Percentiles rank a stretch among this genome's conserved stretches.
Evolutionary conservation across 768 basidiomycete species (phyloP).

Genomic region (Serendipita sp.): DNA sequence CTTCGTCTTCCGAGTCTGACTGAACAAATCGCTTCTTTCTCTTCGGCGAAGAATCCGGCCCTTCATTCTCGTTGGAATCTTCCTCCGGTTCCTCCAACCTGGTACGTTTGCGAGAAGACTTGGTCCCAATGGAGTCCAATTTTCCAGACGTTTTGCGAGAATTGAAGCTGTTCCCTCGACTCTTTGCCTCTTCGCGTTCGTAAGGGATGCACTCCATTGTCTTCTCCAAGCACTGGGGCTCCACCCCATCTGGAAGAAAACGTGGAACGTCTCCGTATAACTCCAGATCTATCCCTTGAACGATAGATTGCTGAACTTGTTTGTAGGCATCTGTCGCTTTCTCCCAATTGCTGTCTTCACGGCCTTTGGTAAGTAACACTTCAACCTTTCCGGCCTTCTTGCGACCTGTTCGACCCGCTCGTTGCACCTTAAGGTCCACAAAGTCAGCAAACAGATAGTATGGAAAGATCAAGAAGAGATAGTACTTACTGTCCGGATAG

Average conservation of each 20-base stretch:
- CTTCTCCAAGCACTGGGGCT: conserved; percentile 65
- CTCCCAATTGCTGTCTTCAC: conserved; percentile 83
- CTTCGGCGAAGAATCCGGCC: conserved; percentile 32
- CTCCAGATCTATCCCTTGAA: conserved; percentile 72
- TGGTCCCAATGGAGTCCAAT: conserved; percentile 11
- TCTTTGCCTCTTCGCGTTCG: conserved; percentile 35
- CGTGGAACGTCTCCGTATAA: conserved; percentile 86
- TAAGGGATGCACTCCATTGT: conserved; percentile 69
- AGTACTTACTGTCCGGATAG: conserved; percentile 76
- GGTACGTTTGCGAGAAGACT: conserved; percentile 29
- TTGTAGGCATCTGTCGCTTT: conserved; percentile 74
- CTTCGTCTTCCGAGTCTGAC: conserved; percentile 21
- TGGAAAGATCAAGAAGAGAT: neutral
- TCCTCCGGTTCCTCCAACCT: conserved; percentile 44
- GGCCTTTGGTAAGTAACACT: conserved; percentile 74
- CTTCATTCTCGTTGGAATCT: conserved; percentile 50
- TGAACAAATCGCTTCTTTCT: conserved; percentile 32
- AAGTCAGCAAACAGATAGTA: neutral
- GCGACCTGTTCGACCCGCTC: conserved; percentile 87
- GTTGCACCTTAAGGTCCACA: conserved; percentile 53
- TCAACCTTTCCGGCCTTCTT: conserved; percentile 82
- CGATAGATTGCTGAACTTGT: conserved; percentile 77
- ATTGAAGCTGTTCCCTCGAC: conserved; percentile 9
- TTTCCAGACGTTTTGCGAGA: neutral
- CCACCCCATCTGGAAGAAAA: conserved; percentile 59